phyloP scores from a whole-genome alignment of 1,139 yeast genomes.

The Zygoascus meyerae region DNA sequence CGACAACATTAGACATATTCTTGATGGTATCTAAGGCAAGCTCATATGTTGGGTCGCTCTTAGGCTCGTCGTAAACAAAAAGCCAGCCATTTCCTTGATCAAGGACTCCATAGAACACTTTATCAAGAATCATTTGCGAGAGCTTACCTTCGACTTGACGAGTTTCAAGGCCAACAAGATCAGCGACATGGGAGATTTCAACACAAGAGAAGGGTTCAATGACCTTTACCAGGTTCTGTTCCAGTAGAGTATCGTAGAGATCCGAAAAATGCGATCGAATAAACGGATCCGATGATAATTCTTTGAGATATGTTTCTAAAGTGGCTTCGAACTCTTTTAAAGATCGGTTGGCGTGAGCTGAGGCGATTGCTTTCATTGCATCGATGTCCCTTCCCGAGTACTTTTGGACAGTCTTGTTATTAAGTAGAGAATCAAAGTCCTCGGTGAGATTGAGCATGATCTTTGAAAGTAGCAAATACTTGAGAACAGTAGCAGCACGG shows the following conservation, averaged over 20 bases:
- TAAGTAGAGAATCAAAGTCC: slow-evolving; percentile 73
- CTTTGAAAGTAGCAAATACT: slow-evolving; percentile 87
- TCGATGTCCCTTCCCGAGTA: slow-evolving; percentile 72
- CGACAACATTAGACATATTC: slow-evolving; percentile 84
- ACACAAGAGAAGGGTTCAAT: slow-evolving; percentile 95
- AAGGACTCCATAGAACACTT: slow-evolving; percentile 87
- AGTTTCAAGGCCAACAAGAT: slow-evolving; percentile 79
- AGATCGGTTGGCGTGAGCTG: slow-evolving; percentile 85
- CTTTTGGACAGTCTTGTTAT: slow-evolving; percentile 73
- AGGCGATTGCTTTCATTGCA: slow-evolving; percentile 91
- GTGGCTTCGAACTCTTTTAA: slow-evolving; percentile 85
- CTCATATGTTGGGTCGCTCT: slow-evolving; percentile 82
- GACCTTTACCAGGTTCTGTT: slow-evolving; percentile 87
- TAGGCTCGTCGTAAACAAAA: slow-evolving; percentile 83
- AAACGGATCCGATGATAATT: slow-evolving; percentile 79
- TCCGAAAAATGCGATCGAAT: slow-evolving; percentile 91
- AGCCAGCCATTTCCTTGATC: slow-evolving; percentile 99
- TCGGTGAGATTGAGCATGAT: slow-evolving; percentile 86
- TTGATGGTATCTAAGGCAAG: slow-evolving; percentile 82
- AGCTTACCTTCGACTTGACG: slow-evolving; percentile 91
- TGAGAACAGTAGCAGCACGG: slow-evolving; percentile 70
- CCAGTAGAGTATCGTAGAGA: slow-evolving; percentile 85
- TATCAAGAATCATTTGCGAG: slow-evolving; percentile 93
- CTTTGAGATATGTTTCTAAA: slow-evolving; percentile 61
- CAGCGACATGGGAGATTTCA: slow-evolving; percentile 82